A percentile compares a stretch with the other conserved stretches of the same genome.
Evolutionary conservation across 225 moss, liverwort and hornwort genomes (phyloP).

Genomic region (Rhytidiadelphus loreus): DNA sequence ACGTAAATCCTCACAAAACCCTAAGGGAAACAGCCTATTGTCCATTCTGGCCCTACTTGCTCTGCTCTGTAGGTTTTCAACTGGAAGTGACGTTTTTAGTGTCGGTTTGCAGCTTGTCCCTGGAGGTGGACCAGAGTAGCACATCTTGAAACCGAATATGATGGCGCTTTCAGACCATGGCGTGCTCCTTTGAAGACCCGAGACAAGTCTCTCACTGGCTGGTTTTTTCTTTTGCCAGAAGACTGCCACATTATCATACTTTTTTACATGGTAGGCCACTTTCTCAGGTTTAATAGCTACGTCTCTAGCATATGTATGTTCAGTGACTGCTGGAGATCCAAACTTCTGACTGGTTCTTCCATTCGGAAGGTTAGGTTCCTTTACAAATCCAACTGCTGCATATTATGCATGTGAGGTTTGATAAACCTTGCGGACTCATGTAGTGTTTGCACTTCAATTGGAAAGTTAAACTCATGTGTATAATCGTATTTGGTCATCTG

Average conservation of each 20-base stretch:
- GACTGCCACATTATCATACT: slow-evolving; percentile 23
- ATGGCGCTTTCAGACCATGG: not conserved
- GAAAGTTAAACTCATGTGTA: not conserved
- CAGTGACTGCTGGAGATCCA: not conserved
- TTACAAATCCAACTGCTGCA: slow-evolving; percentile 3
- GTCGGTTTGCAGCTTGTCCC: slow-evolving; percentile 42
- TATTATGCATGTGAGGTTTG: slow-evolving; percentile 1
- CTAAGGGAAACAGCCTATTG: too few relatives aligned
- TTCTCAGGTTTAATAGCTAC: slow-evolving; percentile 12
- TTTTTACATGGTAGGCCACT: slow-evolving; percentile 31
- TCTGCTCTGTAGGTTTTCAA: not conserved
- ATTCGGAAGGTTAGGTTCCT: not conserved
- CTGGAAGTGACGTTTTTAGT: not conserved
- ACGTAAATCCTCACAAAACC: not conserved
- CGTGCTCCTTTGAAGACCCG: not conserved
- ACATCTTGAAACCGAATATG: not conserved
- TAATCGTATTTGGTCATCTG: not conserved
- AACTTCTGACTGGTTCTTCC: slow-evolving; percentile 31
- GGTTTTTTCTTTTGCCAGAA: not conserved
- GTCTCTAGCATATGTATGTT: slow-evolving; percentile 5
- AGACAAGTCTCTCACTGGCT: slow-evolving; percentile 1
- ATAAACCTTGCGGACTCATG: not conserved
- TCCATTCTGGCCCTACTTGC: not conserved
- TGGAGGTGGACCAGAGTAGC: slow-evolving; percentile 50
- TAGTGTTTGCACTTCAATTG: not conserved